Conservation (phyloP, 2,329 filamentous ascomycete genomes). For the Cytospora leucostoma region DNA sequence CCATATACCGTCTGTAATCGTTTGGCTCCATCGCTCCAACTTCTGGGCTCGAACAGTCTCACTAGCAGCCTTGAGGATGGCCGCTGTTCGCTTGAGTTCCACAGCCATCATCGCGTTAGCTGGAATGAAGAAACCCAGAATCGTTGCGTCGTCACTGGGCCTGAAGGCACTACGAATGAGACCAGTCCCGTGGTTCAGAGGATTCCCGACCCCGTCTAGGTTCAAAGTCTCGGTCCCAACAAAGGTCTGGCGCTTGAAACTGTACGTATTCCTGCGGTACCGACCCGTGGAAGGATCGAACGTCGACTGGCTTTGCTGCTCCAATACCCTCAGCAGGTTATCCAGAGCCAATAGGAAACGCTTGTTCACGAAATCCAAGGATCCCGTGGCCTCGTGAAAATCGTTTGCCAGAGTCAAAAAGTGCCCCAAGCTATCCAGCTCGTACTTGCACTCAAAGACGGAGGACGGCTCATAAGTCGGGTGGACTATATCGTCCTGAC, state of each 20-base stretch:
- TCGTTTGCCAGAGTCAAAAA: conserved; percentile 86
- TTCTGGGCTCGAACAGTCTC: conserved; percentile 54
- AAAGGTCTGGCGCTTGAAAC: conserved; percentile 79
- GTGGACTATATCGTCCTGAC: conserved; percentile 81
- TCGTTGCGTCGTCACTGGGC: conserved; percentile 92
- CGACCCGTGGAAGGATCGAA: conserved; percentile 69
- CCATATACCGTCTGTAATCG: conserved; percentile 76
- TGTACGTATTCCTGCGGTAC: conserved; percentile 76
- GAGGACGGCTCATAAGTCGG: conserved; percentile 79
- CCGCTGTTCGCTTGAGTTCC: conserved; percentile 75
- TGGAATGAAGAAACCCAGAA: conserved; percentile 91
- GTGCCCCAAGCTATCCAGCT: conserved; percentile 91
- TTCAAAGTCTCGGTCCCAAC: conserved; percentile 87
- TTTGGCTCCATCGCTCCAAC: conserved; percentile 60
- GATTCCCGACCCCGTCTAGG: conserved; percentile 84
- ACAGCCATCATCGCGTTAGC: conserved; percentile 96
- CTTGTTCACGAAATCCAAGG: conserved; percentile 73
- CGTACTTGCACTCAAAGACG: conserved; percentile 99
- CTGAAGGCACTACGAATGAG: conserved; percentile 90
- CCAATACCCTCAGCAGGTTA: conserved; percentile 71
- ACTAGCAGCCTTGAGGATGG: conserved; percentile 64
- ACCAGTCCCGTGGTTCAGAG: conserved; percentile 79
- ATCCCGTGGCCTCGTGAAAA: conserved; percentile 78
- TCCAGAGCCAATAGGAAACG: conserved; percentile 81
- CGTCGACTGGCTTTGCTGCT: conserved; percentile 77